phyloP scores from a whole-genome alignment of 208 protist species.

The Herpetomonas tarakana region DNA sequence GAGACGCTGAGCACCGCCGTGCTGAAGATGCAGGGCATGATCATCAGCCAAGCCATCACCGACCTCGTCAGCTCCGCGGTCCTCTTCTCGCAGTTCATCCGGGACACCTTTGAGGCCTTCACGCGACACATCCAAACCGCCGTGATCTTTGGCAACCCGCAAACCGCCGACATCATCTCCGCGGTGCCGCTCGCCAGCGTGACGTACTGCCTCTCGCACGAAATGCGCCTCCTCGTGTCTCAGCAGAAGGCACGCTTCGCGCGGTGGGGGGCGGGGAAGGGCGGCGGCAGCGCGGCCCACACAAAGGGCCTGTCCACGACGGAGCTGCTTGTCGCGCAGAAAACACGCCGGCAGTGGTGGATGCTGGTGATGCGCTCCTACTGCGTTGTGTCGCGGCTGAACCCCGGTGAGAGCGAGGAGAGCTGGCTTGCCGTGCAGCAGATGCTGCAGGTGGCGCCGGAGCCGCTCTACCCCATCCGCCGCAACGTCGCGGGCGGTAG shows the following conservation, averaged over 20 bases:
- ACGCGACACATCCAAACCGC: conserved; percentile 17
- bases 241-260: not conserved
- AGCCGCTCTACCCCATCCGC: conserved; percentile 7
- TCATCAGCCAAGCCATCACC: conserved; percentile 20
- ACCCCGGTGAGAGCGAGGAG: conserved; percentile 17
- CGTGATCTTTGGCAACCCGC: conserved; percentile 11
- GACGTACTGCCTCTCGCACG: conserved; percentile 16
- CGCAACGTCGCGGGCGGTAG: conserved; percentile 3
- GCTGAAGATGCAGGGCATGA: conserved; percentile 24
- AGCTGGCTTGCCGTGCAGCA: conserved; percentile 14
- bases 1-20: conserved; percentile 22
- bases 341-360: conserved; percentile 23
- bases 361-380: conserved; percentile 29
- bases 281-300: not conserved
- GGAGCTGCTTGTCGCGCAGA: conserved; percentile 9
- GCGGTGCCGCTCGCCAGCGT: conserved; percentile 14
- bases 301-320: not conserved
- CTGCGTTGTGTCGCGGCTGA: conserved; percentile 25
- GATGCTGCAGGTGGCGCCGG: conserved; percentile 11
- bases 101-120: conserved; percentile 16
- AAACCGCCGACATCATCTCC: conserved; percentile 13
- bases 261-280: not conserved
- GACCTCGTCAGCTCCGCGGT: conserved; percentile 25
- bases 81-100: conserved; percentile 23
- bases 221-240: conserved; percentile 5